phyloP scores from a whole-genome alignment of 2,329 filamentous ascomycete species.

The Hyphodiscus sp. region DNA sequence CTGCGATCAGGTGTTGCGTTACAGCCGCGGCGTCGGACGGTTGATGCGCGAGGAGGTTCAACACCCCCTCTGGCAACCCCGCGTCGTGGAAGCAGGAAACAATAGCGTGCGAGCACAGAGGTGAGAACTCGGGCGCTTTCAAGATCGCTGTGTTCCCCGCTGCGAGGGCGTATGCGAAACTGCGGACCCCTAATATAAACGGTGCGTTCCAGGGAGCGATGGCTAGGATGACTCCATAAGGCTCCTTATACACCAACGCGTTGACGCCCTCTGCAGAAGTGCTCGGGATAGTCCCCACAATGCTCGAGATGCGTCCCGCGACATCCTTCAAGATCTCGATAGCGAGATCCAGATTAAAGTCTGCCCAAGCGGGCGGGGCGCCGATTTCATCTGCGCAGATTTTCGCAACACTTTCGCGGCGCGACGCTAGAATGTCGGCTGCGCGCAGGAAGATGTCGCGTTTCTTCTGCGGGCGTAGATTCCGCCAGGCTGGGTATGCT shows the following conservation, averaged over 20 bases:
- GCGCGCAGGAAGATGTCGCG: constrained; percentile 66
- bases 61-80: constrained; percentile 65
- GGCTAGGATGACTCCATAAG: constrained; percentile 70
- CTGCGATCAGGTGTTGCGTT: constrained; percentile 60
- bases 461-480: constrained; percentile 51
- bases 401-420: constrained; percentile 45
- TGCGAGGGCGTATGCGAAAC: constrained; percentile 61
- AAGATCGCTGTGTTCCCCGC: constrained; percentile 71
- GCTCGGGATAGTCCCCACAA: constrained; percentile 32
- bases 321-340: constrained; percentile 37
- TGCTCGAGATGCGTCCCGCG: constrained; percentile 34
- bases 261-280: constrained; percentile 40
- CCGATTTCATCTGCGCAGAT: constrained; percentile 53
- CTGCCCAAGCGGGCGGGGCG: constrained; percentile 29
- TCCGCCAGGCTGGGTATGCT: constrained; percentile 65
- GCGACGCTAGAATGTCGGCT: constrained; percentile 53
- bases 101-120: constrained; percentile 57
- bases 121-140: constrained; percentile 64
- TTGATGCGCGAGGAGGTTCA: constrained; percentile 65
- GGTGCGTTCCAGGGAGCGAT: constrained; percentile 74
- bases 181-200: constrained; percentile 46
- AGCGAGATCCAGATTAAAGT: constrained; percentile 35
- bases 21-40: constrained; percentile 60
- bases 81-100: constrained; percentile 62
- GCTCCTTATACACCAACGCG: constrained; percentile 66